Evolutionary conservation across 1,284 basidiomycete species (phyloP).

Genomic region (Leccinum griseonigrum): DNA sequence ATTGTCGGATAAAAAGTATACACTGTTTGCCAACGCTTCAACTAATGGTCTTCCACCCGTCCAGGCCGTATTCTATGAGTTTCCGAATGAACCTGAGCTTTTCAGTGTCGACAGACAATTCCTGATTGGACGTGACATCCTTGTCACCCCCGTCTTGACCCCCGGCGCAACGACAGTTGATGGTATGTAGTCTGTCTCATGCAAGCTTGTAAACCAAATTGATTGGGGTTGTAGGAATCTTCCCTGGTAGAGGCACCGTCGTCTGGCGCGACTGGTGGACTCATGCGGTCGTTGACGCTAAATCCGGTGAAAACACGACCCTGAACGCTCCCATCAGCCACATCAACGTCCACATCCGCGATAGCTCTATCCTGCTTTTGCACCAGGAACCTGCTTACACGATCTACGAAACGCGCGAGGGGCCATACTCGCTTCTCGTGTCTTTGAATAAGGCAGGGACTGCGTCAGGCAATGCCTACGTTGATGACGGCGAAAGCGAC

Average conservation of each 20-base stretch:
- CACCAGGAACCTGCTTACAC: conserved; percentile 50
- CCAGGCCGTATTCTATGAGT: conserved; percentile 74
- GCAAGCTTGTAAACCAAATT: neutral
- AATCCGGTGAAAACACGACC: conserved; percentile 37
- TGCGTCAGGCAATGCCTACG: conserved; percentile 47
- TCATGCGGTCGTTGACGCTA: conserved; percentile 47
- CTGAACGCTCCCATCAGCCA: conserved; percentile 56
- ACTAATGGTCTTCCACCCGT: conserved; percentile 63
- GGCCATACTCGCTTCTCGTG: conserved; percentile 47
- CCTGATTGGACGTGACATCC: conserved; percentile 63
- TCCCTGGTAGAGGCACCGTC: conserved; percentile 57
- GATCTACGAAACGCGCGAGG: conserved; percentile 44
- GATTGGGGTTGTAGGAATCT: conserved; percentile 41
- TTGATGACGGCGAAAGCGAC: conserved; percentile 56
- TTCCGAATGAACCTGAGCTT: conserved; percentile 64
- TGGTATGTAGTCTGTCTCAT: conserved; percentile 22
- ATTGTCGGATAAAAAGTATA: conserved; percentile 45
- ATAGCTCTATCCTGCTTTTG: conserved; percentile 45
- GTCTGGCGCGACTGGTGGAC: conserved; percentile 80
- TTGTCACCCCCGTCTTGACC: conserved; percentile 71
- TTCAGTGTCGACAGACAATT: conserved; percentile 69
- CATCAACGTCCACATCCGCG: conserved; percentile 65
- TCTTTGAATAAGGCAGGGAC: conserved; percentile 40
- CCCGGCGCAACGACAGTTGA: conserved; percentile 48
- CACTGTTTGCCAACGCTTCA: conserved; percentile 71